Conservation (phyloP, 768 basidiomycete genomes). For the Wakefieldia striispora region DNA sequence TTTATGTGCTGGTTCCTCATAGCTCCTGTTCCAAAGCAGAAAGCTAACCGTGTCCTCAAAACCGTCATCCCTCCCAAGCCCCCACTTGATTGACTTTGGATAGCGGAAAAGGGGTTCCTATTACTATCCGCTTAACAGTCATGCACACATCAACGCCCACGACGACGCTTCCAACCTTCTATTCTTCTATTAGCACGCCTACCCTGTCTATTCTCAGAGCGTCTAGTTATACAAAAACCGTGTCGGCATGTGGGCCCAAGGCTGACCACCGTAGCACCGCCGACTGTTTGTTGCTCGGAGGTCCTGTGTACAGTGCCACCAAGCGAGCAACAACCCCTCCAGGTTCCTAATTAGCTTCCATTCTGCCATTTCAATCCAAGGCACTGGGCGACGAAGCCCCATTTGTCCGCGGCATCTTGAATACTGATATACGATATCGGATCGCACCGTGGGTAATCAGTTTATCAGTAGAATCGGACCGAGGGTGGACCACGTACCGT, state of each 20-base stretch:
- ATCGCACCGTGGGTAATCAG: slow-evolving; percentile 4
- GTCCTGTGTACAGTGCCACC: neutral
- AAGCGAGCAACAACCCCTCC: neutral
- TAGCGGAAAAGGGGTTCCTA: too few species aligned
- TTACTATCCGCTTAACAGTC: neutral
- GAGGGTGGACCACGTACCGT: slow-evolving; percentile 37
- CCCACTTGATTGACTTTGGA: slow-evolving; percentile 3
- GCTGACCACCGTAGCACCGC: neutral
- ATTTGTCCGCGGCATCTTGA: slow-evolving; percentile 73
- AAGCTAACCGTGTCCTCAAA: slow-evolving; percentile 81
- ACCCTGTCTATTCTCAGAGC: neutral
- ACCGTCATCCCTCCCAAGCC: slow-evolving; percentile 54
- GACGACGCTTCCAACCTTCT: neutral
- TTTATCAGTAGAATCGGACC: slow-evolving; percentile 9
- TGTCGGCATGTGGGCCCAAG: neutral
- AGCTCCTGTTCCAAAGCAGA: slow-evolving; percentile 92
- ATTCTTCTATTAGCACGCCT: slow-evolving; percentile 1
- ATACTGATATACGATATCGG: slow-evolving; percentile 45
- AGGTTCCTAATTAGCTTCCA: slow-evolving; percentile 7
- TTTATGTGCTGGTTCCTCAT: slow-evolving; percentile 8
- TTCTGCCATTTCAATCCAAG: slow-evolving; percentile 47
- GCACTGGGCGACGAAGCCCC: slow-evolving; percentile 70
- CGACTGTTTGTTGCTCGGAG: neutral
- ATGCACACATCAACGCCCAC: neutral
- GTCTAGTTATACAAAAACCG: slow-evolving; percentile 1